These are phyloP conservation scores for Pyrenophora tritici-repentis DNA, from an alignment of 2,329 filamentous ascomycete species.

Conservation along the genomic window DNA sequence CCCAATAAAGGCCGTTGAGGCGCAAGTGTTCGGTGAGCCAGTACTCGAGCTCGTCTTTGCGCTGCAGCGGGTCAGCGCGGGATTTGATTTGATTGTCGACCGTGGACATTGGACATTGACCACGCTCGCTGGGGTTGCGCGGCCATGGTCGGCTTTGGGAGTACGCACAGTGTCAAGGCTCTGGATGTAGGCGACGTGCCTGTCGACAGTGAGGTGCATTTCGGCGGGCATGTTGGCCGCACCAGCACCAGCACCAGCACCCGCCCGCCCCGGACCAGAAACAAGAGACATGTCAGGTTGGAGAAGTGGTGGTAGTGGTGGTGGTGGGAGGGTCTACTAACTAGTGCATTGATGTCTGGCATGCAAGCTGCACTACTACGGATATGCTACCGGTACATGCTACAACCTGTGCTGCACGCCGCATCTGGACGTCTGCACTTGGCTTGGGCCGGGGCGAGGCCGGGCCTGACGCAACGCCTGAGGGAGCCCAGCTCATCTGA, in stretches of 20 bases:
- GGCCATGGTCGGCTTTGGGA: conserved; percentile 17
- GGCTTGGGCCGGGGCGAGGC: conserved; percentile 5
- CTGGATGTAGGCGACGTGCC: conserved; percentile 91
- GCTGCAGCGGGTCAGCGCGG: conserved; percentile 58
- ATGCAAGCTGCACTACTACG: not conserved
- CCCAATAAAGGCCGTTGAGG: conserved; percentile 96
- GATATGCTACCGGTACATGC: too few species aligned
- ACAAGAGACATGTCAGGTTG: conserved; percentile 60
- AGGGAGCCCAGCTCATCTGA: conserved; percentile 5
- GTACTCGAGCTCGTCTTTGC: conserved; percentile 94
- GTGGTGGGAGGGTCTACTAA: not conserved
- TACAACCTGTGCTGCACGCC: too few species aligned
- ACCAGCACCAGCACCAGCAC: conserved; percentile 39
- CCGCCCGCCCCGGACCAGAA: conserved; percentile 62
- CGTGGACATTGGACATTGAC: too few species aligned
- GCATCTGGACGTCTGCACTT: not conserved
- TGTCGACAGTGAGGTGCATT: conserved; percentile 60
- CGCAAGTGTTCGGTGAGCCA: conserved; percentile 97
- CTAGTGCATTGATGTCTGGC: conserved; percentile 6
- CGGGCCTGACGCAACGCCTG: conserved; percentile 2
- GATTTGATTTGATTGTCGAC: conserved; percentile 14
- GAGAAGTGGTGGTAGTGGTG: not conserved
- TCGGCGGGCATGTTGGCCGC: conserved; percentile 51
- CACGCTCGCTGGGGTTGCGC: conserved; percentile 12
- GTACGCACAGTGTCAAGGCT: conserved; percentile 78